Base-by-base conservation (phyloP, 495 filamentous ascomycete species). In the Staphylotrichum longicolle region DNA sequence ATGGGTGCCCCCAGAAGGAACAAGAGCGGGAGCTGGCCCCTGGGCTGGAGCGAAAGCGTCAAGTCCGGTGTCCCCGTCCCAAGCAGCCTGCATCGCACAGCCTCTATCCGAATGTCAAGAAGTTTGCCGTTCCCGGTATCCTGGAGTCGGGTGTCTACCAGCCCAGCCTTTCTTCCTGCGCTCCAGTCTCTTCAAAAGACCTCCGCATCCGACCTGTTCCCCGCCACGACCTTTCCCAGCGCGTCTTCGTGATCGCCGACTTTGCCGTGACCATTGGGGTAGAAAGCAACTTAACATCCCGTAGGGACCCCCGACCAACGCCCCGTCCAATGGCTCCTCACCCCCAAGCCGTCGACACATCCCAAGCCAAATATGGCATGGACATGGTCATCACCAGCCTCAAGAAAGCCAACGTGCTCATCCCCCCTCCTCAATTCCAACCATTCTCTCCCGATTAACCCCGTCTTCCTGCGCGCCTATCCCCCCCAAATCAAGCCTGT, bases 1-100 rank as follows among this genome's bases (percentile, higher is more conserved):
- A 48, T 48, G 55, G 44, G 33, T 12, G 6, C 20, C 60, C 72
- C 3, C 76, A 87, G 12, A 86, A 92, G 67, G 87, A 90, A 64
- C 86, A 89, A 54, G 88, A 91, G 67, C 78, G 87, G 0, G 86
- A 91, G 63, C 74, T 90, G 0, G 78, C 82, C 0, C 83, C 82
- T 3, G 86, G 91, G 61, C 75, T 83, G 33, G 82, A 90, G 63
- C 72, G 76, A 45, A 85, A 91, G 60, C 70, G 74, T 11, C 72
- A 90, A 40, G 64, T 84, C 1, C 66, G 88, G 61, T 66, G 74
- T 3, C 84, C 87, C 4, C 65, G 66, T 2, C 20, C 62, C 1
- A 70, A 68, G 10, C 14, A 60, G 8, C 75, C 86, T 0, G 63
- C 54, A 0, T 2, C 7, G 0, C 86, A 87, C 60, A 27, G 4